Evolutionary conservation across 1,284 basidiomycete species (phyloP), one percentile per base, ranked within the genome.

Genomic region (Apiotrichum sp.): DNA sequence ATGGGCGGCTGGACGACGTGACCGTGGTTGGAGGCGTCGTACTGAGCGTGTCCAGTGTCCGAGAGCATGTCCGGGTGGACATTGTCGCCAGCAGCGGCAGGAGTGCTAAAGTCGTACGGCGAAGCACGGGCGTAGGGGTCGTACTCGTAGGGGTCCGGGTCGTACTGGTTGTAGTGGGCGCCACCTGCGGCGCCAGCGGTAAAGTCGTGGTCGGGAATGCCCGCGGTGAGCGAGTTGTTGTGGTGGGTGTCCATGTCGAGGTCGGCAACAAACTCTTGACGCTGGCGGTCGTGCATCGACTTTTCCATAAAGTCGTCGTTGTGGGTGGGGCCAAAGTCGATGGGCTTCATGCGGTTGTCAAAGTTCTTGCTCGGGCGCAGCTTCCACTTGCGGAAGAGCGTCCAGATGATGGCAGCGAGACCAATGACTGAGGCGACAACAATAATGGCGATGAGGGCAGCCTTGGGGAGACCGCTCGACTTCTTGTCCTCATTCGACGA

Each of bases 311-410:
- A 58, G 56, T 56, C 54, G 59, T 61, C 59, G 47, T 48, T 66
- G 76, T 89, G 84, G 68, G 89, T 86, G 61, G 89, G 89, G 52
- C 85, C 82, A 77, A 91, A 84, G 62, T 74, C 72, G 54, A 75
- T 71, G 14, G 76, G 74, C 61, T 73, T 66, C 68, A 74, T 65
- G 67, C 88, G 87, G 62, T 84, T 81, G 58, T 89, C 87, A 69
- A 92, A 92, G 68, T 83, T 81, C 71, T 83, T 81, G 44, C 87
- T 88, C 52, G 86, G 84, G 59, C 82, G 83, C 67, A 92, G 83
- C 79, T 92, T 92, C 87, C 87, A 90, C 77, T 91, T 92, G 78
- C 90, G 86, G 80, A 92, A 88, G 66, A 89, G 78, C 39, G 89
- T 92, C 87, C 87, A 93, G 62, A 86, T 80, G 62, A 89, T 82